Evolutionary conservation across 2,329 filamentous ascomycete species (phyloP).

Genomic region (Colletotrichum tofieldiae): DNA sequence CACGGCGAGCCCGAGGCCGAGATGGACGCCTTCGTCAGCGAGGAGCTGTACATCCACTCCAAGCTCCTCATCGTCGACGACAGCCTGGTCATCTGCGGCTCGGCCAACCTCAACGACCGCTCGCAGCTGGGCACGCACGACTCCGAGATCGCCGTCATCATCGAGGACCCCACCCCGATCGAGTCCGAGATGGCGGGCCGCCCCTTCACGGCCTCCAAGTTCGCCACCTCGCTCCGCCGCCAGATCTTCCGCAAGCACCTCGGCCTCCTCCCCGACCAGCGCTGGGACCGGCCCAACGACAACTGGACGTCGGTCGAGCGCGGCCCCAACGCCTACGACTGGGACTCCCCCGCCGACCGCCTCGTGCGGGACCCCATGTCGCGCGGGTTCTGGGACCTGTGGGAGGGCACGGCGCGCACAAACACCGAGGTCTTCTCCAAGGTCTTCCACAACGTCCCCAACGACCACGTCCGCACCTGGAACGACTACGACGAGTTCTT

Average conservation of each 20-base stretch:
- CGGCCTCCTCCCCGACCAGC: slow-evolving; percentile 84
- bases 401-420: slow-evolving; percentile 79
- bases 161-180: slow-evolving; percentile 82
- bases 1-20: slow-evolving; percentile 69
- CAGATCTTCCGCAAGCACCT: slow-evolving; percentile 94
- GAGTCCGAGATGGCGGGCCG: slow-evolving; percentile 81
- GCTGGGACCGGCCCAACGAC: slow-evolving; percentile 75
- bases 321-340: slow-evolving; percentile 81
- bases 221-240: slow-evolving; percentile 85
- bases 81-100: slow-evolving; percentile 85
- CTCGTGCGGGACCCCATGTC: slow-evolving; percentile 83
- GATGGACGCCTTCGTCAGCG: slow-evolving; percentile 73
- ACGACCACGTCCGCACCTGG: slow-evolving; percentile 79
- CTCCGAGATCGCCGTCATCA: slow-evolving; percentile 90
- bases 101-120: slow-evolving; percentile 70
- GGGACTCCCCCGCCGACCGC: slow-evolving; percentile 76
- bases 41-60: slow-evolving; percentile 75
- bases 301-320: slow-evolving; percentile 85
- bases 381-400: slow-evolving; percentile 78
- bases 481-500: slow-evolving; percentile 82
- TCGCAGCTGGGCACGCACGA: slow-evolving; percentile 89
- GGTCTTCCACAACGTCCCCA: slow-evolving; percentile 86
- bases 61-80: slow-evolving; percentile 89
- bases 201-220: slow-evolving; percentile 80
- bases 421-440: slow-evolving; percentile 88